A percentile compares a stretch with the other conserved stretches of the same genome.
Conservation (phyloP, 2,329 filamentous ascomycete species). For the Neofusicoccum laricinum region DNA sequence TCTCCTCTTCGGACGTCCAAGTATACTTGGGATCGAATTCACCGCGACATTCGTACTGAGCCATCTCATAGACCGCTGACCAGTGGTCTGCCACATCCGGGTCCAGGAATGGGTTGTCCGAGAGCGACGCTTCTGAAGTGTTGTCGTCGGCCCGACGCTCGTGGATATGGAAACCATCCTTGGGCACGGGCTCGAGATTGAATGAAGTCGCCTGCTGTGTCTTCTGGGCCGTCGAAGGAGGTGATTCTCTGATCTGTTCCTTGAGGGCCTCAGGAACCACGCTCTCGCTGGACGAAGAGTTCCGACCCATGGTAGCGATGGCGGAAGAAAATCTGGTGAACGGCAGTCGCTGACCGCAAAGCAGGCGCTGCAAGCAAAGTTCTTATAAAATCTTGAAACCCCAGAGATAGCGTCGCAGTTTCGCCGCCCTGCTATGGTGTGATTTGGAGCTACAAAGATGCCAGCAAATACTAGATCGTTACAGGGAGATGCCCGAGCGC, state of each 20-base stretch:
- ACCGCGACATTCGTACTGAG: constrained; percentile 38
- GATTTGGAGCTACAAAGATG: constrained; percentile 16
- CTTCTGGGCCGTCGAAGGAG: background rate
- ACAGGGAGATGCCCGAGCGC: constrained; percentile 12
- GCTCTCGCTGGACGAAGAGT: constrained; percentile 11
- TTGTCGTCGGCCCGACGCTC: background rate
- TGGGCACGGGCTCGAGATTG: background rate
- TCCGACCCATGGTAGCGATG: background rate
- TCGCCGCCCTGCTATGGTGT: constrained; percentile 14
- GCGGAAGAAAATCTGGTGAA: background rate
- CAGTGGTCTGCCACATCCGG: constrained; percentile 26
- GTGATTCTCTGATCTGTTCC: background rate
- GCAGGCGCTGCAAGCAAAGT: background rate
- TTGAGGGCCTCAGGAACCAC: background rate
- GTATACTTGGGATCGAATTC: constrained; percentile 48
- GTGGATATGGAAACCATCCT: constrained; percentile 11
- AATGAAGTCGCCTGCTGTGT: background rate
- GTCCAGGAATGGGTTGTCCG: constrained; percentile 23
- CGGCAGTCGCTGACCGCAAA: background rate
- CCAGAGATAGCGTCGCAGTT: background rate
- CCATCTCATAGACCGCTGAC: constrained; percentile 27
- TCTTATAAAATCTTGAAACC: background rate
- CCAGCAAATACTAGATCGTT: constrained; percentile 10
- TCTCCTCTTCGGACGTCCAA: constrained; percentile 51
- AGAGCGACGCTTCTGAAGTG: background rate